Base-by-base conservation (phyloP, 805 yeast species). In the Cyberlindnera japonica region DNA sequence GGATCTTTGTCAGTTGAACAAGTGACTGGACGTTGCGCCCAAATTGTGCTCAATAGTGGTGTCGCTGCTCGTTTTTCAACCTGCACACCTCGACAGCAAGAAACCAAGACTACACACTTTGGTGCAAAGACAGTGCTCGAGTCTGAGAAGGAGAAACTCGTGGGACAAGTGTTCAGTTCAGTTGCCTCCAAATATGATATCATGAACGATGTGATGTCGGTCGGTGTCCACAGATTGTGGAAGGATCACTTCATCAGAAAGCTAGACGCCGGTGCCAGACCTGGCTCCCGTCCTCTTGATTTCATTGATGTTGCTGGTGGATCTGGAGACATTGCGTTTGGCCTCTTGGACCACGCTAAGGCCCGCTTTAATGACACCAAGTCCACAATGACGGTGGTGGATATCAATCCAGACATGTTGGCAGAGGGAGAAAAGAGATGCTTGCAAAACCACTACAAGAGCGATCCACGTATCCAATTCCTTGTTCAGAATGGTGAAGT, bases 281-380 rank as follows among this genome's bases (percentile, higher is more conserved):
- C 95, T 5, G 95, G 91, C 33, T 75, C 79, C 12, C 76, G 81
- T 49, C 96, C 96, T 4, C 69, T 93, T 54, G 77, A 81, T 43
- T 91, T 93, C 57, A 72, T 93, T 48, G 99, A 93, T 63, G 98
- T 93, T 42, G 99, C 99, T 20, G 99, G 99, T 44, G 99, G 99
- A 18, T 88, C 98, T 10, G 99, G 99, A 34, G 99, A 93, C 59
- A 91, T 93, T 64, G 99, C 99, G 1, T 88, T 88, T 65, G 95
- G 99, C 3, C 73, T 93, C 48, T 70, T 93, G 47, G 96, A 89
- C 55, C 96, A 93, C 64, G 98, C 98, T 9, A 80, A 82, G 48
- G 64, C 70, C 28, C 77, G 79, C 47, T 87, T 79, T 58, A 81
- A 83, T 42, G 99, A 93, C 65, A 72, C 64, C 27, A 69, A 71